These are phyloP conservation scores for Wickerhamiella sergipiensis DNA, from an alignment of 805 yeast species.

Conservation along the genomic window DNA sequence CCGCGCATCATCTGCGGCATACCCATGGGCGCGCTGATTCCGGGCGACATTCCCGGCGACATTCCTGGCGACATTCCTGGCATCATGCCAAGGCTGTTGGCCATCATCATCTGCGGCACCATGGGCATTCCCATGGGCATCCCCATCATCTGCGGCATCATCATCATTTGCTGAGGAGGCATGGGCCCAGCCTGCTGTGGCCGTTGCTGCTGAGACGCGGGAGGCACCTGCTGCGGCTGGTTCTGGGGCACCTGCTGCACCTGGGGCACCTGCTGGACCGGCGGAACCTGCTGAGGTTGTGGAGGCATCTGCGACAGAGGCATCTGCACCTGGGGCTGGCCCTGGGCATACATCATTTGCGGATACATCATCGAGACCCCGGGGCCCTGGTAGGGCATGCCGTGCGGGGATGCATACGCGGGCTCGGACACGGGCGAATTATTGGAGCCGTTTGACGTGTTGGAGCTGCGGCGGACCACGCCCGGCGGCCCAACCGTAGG, in stretches of 20 bases:
- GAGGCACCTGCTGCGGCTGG: background rate
- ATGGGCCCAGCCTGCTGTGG: background rate
- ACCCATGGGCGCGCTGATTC: background rate
- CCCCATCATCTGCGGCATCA: constrained; percentile 1
- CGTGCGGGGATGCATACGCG: background rate
- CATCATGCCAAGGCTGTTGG: background rate
- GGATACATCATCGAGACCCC: background rate
- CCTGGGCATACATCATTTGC: background rate
- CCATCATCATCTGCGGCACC: constrained; percentile 1
- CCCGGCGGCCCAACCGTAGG: background rate
- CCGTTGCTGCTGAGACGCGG: background rate
- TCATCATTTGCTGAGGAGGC: constrained; percentile 2
- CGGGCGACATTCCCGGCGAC: background rate
- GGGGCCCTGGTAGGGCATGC: background rate
- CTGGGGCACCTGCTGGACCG: background rate
- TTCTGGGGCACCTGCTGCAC: background rate
- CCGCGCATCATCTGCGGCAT: background rate
- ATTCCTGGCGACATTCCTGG: background rate
- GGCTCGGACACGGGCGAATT: background rate
- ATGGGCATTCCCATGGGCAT: background rate
- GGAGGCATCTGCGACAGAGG: background rate
- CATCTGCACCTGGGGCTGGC: background rate
- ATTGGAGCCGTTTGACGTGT: background rate
- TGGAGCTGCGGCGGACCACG: background rate
- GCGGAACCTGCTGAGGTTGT: background rate